Evolutionary conservation across 257 asterid species (phyloP), one percentile per base, ranked within the genome.

Genomic region (Penstemon newberryi): DNA sequence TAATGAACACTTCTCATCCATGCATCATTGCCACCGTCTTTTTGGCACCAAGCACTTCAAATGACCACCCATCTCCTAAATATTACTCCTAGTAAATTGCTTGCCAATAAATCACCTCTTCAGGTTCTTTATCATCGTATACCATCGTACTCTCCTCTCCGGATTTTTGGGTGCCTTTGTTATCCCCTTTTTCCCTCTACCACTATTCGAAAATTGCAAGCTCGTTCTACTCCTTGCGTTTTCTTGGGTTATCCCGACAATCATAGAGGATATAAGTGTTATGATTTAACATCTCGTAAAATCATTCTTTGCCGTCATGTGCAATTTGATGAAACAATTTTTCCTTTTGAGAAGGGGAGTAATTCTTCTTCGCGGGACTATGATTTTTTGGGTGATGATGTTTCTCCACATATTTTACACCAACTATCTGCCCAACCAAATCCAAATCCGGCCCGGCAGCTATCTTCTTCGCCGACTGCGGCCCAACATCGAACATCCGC

Each of bases 141-240:
- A 25, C 33, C 33, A 25, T 25, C 33, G 1, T 25, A 25, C 33
- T 25, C 33, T 25, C 33, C 0, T 3, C 11, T 11, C 11, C 37
- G 39, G 6, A 4, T 45, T 25, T 38, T 65, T 33, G 58, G 70
- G 6, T 65, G 70, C 44, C 36, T 65, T 7, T 65, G 70, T 37
- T 65, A 65, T 37, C 70, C 70, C 25, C 70, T 45, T 18, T 37
- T 19, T 37, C 70, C 70, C 1, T 65, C 70, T 10, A 45, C 70
- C 12, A 65, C 42, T 6, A 65, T 65, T 12, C 9, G 47, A 3
- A 65, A 65, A 46, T 46, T 65, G 8, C 70, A 65, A 65, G 11
- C 70, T 37, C 58, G 58, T 4, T 45, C 70, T 1, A 65, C 58
- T 8, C 70, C 59, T 7, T 65, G 70, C n/a, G 70, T 65, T 5